A percentile compares a stretch with the other conserved stretches of the same genome.
Conservation (phyloP, 257 asterid genomes). For the Ballota nigra region DNA sequence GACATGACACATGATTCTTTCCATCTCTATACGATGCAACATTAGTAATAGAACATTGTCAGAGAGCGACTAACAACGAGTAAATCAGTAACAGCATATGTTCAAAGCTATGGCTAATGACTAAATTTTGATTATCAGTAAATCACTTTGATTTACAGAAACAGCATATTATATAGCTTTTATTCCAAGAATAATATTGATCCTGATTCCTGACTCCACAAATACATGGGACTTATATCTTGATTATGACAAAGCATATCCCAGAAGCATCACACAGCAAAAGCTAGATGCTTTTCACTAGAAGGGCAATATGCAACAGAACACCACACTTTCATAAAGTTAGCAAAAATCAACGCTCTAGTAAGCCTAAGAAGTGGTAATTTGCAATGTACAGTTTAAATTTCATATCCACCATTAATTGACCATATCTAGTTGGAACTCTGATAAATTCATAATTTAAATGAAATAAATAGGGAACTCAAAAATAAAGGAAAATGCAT, state of each 20-base stretch:
- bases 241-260: neutral
- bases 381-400: neutral
- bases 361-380: neutral
- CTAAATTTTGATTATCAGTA: neutral
- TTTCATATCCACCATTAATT: neutral
- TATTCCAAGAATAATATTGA: neutral
- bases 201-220: neutral
- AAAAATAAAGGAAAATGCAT: neutral
- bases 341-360: neutral
- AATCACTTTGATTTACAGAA: neutral
- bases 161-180: neutral
- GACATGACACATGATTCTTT: neutral
- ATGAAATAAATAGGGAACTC: neutral
- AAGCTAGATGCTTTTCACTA: neutral
- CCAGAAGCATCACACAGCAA: neutral
- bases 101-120: neutral
- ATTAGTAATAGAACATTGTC: neutral
- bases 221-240: neutral
- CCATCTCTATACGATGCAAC: neutral
- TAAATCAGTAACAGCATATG: too few species aligned
- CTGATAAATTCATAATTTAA: neutral
- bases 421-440: neutral
- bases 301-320: neutral
- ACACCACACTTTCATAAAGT: constrained; percentile 12
- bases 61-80: neutral